phyloP scores from a whole-genome alignment of 2,329 filamentous ascomycete species.

The Tolypocladium paradoxum region DNA sequence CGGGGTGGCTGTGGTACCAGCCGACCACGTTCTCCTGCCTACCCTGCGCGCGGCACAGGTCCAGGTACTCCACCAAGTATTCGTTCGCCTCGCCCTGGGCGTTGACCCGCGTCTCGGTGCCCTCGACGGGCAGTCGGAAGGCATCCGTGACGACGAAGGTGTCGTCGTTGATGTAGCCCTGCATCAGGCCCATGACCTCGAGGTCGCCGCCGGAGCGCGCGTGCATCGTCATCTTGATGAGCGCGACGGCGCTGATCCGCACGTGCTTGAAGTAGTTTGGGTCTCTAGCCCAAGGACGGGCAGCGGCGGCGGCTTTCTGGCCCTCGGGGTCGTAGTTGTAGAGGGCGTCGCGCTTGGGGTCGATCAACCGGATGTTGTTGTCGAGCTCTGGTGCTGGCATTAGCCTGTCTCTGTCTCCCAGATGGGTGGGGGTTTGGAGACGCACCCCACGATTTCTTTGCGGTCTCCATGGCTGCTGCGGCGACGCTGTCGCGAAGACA shows the following conservation, averaged over 20 bases:
- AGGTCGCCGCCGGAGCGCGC: conserved; percentile 86
- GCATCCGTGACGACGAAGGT: conserved; percentile 89
- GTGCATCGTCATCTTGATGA: conserved; percentile 99
- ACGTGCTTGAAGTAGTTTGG: conserved; percentile 87
- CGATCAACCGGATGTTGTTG: conserved; percentile 73
- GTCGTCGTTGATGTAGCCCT: conserved; percentile 79
- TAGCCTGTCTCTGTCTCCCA: not conserved
- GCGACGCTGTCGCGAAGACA: not conserved
- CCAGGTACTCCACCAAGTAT: conserved; percentile 84
- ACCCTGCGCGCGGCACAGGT: conserved; percentile 62
- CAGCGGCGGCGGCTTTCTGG: conserved; percentile 54
- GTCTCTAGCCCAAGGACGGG: conserved; percentile 66
- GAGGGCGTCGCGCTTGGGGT: conserved; percentile 79
- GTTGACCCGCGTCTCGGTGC: conserved; percentile 96
- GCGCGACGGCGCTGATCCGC: conserved; percentile 82
- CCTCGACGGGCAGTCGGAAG: conserved; percentile 87
- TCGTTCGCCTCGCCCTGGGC: conserved; percentile 93
- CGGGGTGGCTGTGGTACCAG: conserved; percentile 97
- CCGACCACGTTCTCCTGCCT: conserved; percentile 86
- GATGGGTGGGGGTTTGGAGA: rapidly evolving
- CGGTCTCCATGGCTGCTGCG: conserved; percentile 11
- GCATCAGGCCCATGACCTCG: conserved; percentile 98
- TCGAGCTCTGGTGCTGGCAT: conserved; percentile 57
- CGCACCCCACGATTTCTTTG: conserved; percentile 20
- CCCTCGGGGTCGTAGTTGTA: conserved; percentile 67